phyloP scores from a whole-genome alignment of 495 filamentous ascomycete genomes.

The Sordaria brevicollis region DNA sequence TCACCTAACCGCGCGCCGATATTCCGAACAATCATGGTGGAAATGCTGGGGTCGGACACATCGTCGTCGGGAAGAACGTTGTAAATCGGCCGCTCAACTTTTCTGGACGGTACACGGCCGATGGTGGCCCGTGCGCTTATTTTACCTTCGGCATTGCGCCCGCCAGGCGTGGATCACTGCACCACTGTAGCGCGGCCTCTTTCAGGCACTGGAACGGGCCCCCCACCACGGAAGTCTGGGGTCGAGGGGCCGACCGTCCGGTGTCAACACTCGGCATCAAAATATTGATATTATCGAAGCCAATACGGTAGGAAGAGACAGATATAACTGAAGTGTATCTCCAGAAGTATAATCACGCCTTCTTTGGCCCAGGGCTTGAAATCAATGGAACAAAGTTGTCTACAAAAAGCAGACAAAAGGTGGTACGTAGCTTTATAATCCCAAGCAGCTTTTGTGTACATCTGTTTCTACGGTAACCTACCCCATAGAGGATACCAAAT shows the following conservation, averaged over 20 bases:
- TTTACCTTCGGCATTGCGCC: neutral
- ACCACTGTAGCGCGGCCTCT: neutral
- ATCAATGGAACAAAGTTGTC: neutral
- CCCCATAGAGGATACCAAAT: too few species aligned
- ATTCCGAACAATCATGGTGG: conserved; percentile 43
- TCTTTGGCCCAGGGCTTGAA: neutral
- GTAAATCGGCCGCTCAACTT: conserved; percentile 14
- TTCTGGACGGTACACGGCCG: conserved; percentile 10
- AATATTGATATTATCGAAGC: too few species aligned
- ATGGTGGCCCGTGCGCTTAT: conserved; percentile 13
- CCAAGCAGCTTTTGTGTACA: neutral
- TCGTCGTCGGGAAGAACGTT: neutral
- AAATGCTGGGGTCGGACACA: conserved; percentile 6
- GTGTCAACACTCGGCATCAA: too few species aligned
- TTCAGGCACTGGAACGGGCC: neutral
- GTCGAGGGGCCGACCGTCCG: neutral
- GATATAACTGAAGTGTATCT: too few species aligned
- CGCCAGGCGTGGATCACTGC: neutral
- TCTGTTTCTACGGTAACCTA: neutral
- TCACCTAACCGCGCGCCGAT: conserved; percentile 39
- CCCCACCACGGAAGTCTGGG: neutral
- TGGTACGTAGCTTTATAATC: neutral
- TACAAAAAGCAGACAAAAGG: neutral
- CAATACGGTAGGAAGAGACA: too few species aligned
- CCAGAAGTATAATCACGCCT: too few species aligned